Evolutionary conservation across 2,329 filamentous ascomycete genomes (phyloP).

Genomic region (Colletotrichum euphorbiae): DNA sequence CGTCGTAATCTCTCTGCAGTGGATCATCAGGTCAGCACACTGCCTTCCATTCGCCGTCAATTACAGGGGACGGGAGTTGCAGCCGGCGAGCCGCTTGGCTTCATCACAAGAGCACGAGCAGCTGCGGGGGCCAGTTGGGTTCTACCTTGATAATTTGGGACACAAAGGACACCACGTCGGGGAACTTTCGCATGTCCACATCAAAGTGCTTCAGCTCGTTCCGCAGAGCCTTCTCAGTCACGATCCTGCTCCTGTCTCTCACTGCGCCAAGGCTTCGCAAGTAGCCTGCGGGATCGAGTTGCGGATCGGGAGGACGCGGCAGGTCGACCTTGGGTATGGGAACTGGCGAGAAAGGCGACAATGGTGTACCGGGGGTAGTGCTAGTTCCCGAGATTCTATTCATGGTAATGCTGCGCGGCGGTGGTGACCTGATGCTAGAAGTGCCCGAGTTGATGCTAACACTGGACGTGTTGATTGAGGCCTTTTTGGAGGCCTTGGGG

Average conservation of each 20-base stretch:
- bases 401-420: conserved; percentile 49
- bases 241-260: conserved; percentile 78
- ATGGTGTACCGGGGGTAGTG: conserved; percentile 58
- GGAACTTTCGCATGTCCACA: conserved; percentile 87
- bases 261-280: conserved; percentile 91
- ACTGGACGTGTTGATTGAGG: conserved; percentile 57
- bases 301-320: conserved; percentile 86
- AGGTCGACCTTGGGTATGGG: conserved; percentile 81
- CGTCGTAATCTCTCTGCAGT: conserved; percentile 64
- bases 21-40: conserved; percentile 24
- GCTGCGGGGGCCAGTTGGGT: conserved; percentile 12
- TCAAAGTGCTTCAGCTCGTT: conserved; percentile 88
- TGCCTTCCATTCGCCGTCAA: conserved; percentile 1
- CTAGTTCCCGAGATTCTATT: conserved; percentile 66
- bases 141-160: conserved; percentile 94
- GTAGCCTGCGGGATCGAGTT: conserved; percentile 89
- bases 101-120: background rate
- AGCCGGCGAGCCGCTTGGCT: background rate
- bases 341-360: conserved; percentile 63
- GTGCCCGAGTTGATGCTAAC: conserved; percentile 64
- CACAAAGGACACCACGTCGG: conserved; percentile 86
- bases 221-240: conserved; percentile 80
- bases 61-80: background rate
- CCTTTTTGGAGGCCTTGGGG: conserved; percentile 53
- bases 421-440: conserved; percentile 60